Percentiles rank a stretch among this genome's conserved stretches.
phyloP scores from a whole-genome alignment of 2,329 filamentous ascomycete species.

The Aureobasidium sp. region DNA sequence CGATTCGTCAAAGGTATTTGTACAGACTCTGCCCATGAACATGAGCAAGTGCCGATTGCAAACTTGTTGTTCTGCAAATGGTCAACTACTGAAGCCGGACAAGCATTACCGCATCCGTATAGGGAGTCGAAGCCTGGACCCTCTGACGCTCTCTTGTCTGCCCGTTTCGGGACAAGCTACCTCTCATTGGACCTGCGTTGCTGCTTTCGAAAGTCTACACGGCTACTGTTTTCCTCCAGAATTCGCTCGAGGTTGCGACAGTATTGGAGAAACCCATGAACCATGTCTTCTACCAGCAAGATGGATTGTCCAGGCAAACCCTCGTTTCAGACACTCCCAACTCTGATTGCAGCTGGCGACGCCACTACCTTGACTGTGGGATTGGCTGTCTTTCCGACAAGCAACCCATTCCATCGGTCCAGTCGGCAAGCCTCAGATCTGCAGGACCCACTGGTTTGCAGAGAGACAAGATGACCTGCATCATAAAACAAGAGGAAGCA shows the following conservation, averaged over 20 bases:
- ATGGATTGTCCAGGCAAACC: not conserved
- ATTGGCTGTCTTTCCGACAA: not conserved
- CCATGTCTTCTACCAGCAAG: not conserved
- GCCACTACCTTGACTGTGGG: constrained; percentile 12
- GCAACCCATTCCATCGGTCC: not conserved
- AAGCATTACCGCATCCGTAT: constrained; percentile 13
- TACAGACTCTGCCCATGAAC: not conserved
- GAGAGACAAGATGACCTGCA: constrained; percentile 10
- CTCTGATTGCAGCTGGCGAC: constrained; percentile 1
- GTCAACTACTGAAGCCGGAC: constrained; percentile 13
- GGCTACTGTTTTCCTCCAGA: not conserved
- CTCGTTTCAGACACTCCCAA: not conserved
- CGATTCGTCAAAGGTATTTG: constrained; percentile 12
- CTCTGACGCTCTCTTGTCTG: not conserved
- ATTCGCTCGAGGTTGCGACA: not conserved
- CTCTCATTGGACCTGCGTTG: not conserved
- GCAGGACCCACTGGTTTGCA: constrained; percentile 15
- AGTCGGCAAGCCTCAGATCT: not conserved
- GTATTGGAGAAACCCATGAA: not conserved
- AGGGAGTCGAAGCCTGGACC: constrained; percentile 2
- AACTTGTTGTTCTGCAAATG: constrained; percentile 9
- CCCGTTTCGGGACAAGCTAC: constrained; percentile 2
- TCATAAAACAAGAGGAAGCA: not conserved
- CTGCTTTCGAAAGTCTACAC: not conserved
- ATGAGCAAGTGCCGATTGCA: constrained; percentile 10